phyloP scores from a whole-genome alignment of 2,329 filamentous ascomycete genomes.

The Penicillium digitatum region DNA sequence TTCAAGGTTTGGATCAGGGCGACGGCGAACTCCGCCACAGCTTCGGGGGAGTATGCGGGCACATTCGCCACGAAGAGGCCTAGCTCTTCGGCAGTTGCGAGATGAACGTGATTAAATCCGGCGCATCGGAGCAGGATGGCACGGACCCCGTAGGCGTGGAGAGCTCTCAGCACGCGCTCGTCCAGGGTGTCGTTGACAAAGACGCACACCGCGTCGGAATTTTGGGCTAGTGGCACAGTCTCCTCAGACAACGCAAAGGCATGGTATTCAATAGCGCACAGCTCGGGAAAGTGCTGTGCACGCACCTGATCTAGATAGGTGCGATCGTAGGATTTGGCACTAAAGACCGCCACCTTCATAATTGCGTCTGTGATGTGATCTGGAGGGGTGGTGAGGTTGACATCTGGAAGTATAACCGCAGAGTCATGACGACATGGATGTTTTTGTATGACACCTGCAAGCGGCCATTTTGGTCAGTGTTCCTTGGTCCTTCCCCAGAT shows the following conservation, averaged over 20 bases:
- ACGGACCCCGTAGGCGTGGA: constrained; percentile 51
- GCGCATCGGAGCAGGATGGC: constrained; percentile 64
- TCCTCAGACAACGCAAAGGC: constrained; percentile 54
- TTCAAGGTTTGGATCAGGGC: constrained; percentile 64
- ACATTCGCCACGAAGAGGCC: constrained; percentile 63
- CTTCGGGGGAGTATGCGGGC: constrained; percentile 65
- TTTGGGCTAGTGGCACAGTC: constrained; percentile 54
- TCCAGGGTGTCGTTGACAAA: constrained; percentile 64
- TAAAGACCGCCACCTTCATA: constrained; percentile 62
- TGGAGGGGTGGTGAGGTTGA: not conserved
- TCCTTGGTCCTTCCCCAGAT: not conserved
- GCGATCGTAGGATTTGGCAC: constrained; percentile 61
- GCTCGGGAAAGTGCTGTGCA: constrained; percentile 22
- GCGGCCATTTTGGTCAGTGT: not conserved
- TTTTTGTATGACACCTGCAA: not conserved
- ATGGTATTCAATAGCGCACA: constrained; percentile 55
- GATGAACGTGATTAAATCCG: constrained; percentile 65
- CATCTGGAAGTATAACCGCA: not conserved
- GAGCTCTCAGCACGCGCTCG: constrained; percentile 49
- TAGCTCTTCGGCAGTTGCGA: constrained; percentile 52
- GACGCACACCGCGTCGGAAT: constrained; percentile 58
- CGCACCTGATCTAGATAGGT: constrained; percentile 49
- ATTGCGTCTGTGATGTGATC: not conserved
- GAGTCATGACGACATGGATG: constrained; percentile 8
- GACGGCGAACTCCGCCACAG: constrained; percentile 67